phyloP scores from a whole-genome alignment of 768 basidiomycete genomes.

The Phylloporus sp. region DNA sequence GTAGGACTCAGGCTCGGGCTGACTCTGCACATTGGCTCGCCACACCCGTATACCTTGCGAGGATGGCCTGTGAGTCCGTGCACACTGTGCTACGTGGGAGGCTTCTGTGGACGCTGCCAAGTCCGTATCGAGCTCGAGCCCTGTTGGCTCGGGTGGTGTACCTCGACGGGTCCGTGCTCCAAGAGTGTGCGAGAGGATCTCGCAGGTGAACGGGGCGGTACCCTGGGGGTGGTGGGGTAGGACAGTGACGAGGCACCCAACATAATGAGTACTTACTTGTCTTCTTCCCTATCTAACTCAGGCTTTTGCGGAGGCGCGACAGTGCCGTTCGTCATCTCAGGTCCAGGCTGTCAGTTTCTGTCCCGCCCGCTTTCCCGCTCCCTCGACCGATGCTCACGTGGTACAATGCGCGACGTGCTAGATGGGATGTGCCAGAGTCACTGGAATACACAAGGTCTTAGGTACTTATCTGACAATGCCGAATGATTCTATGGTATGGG shows the following conservation, averaged over 20 bases:
- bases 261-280: slow-evolving; percentile 80
- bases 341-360: slow-evolving; percentile 30
- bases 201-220: slow-evolving; percentile 53
- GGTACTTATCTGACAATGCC: too few species aligned
- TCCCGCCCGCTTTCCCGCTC: slow-evolving; percentile 33
- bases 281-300: slow-evolving; percentile 78
- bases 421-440: too few species aligned
- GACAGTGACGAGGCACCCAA: slow-evolving; percentile 4
- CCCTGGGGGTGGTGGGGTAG: slow-evolving; percentile 40
- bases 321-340: slow-evolving; percentile 31
- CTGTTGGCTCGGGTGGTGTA: slow-evolving; percentile 26
- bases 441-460: too few species aligned
- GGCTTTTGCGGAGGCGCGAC: slow-evolving; percentile 22
- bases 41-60: slow-evolving; percentile 66
- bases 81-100: slow-evolving; percentile 62
- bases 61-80: slow-evolving; percentile 70
- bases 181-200: slow-evolving; percentile 21
- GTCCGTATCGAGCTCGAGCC: slow-evolving; percentile 52
- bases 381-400: slow-evolving; percentile 31
- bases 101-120: slow-evolving; percentile 51
- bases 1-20: slow-evolving; percentile 59
- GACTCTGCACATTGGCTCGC: slow-evolving; percentile 41
- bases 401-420: too few species aligned
- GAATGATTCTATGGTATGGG: too few species aligned
- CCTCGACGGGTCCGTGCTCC: too few species aligned